phyloP scores from a whole-genome alignment of 768 basidiomycete genomes.

The Amanita subjunquillea region DNA sequence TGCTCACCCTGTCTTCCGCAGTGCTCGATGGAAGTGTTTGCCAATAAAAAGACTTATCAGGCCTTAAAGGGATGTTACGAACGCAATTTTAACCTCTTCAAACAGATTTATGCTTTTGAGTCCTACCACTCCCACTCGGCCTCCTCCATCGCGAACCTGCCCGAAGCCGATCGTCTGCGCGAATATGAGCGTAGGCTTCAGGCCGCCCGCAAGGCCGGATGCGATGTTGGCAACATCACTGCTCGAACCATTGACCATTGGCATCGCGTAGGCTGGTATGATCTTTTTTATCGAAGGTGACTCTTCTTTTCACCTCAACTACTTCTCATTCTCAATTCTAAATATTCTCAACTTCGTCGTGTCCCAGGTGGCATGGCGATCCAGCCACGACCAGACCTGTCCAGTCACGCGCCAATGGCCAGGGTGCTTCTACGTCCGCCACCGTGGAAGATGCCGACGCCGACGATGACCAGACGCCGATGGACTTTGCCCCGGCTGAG shows the following conservation, averaged over 20 bases:
- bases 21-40: constrained; percentile 67
- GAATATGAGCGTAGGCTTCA: constrained; percentile 69
- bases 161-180: constrained; percentile 54
- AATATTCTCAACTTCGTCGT: not conserved
- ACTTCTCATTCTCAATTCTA: not conserved
- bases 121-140: constrained; percentile 30
- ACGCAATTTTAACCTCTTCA: constrained; percentile 78
- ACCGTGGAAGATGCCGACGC: constrained; percentile 30
- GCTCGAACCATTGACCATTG: constrained; percentile 72
- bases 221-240: constrained; percentile 65
- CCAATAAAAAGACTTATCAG: constrained; percentile 71
- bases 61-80: constrained; percentile 81
- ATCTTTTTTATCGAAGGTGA: constrained; percentile 59
- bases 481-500: constrained; percentile 28
- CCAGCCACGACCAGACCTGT: constrained; percentile 46
- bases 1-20: constrained; percentile 16
- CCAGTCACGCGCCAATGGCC: constrained; percentile 23
- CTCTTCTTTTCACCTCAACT: constrained; percentile 4
- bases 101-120: constrained; percentile 72
- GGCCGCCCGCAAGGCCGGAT: constrained; percentile 50
- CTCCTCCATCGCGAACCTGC: constrained; percentile 27
- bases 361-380: constrained; percentile 49
- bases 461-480: constrained; percentile 39
- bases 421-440: constrained; percentile 19
- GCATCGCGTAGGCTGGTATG: constrained; percentile 72